Evolutionary conservation across 306 rosid species (phyloP), one percentile per base, ranked within the genome.

Genomic region (Cucurbita moschata): DNA sequence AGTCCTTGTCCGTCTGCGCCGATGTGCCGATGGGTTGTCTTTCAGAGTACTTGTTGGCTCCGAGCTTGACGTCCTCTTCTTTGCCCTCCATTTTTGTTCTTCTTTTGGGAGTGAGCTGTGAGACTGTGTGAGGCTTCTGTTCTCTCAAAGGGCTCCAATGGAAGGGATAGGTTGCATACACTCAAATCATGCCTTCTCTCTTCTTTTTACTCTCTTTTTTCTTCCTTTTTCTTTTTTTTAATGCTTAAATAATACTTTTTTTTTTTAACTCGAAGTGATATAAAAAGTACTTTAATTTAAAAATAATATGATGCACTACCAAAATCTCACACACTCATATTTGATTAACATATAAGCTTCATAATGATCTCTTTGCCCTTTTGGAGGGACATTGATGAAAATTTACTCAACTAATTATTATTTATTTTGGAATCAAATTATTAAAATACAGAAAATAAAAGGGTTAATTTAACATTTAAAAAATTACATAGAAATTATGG

Each of bases 21-120:
- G 82, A 79, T 52, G 90, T 92, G 8, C 98, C 98, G 21, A 92
- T 38, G 0, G 96, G 86, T 26, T 88, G 96, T 75, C 90, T 85
- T 77, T 90, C 96, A 10, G 88, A 5, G 81, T 64, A 92, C 79
- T 86, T 90, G 86, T 82, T 88, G 30, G 96, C 96, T 82, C 98
- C 96, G 2, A 92, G 81, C 79, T 77, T 88, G 16, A 92, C 98
- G 84, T 92, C 98, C 72, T 92, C 98, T 51, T 90, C 91, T 30
- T 80, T 88, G 1, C 91, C 96, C 75, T 81, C 82, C 86, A 81
- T 80, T 55, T 15, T 43, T 74, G 9, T 5, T 5, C 2, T 23
- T 16, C 4, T 16, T 13, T 13, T 19, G 13, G 63, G 30, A 58
- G 7, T 56, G 38, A 21, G 11, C n/a, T 26, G 10, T 30, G 43